Conservation (phyloP, 1,139 yeast species). For the Debaryomyces sp. region DNA sequence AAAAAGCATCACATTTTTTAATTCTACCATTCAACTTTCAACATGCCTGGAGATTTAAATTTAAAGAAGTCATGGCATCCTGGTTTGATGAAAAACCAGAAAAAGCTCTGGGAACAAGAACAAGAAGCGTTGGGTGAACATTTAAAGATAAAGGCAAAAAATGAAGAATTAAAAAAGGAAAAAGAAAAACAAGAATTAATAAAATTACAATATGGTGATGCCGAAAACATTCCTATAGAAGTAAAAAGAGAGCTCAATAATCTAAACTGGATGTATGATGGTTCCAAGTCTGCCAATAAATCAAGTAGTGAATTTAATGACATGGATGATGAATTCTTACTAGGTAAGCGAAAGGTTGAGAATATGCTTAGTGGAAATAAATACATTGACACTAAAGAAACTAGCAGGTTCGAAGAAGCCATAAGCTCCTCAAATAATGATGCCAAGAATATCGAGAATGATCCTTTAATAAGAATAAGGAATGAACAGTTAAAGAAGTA, state of each 20-base stretch:
- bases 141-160: constrained; percentile 63
- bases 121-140: constrained; percentile 76
- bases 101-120: constrained; percentile 83
- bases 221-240: constrained; percentile 32
- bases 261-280: constrained; percentile 88
- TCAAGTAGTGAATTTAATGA: constrained; percentile 32
- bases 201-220: constrained; percentile 51
- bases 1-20: not conserved
- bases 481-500: constrained; percentile 37
- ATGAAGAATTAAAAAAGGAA: constrained; percentile 66
- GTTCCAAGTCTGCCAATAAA: constrained; percentile 19
- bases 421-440: constrained; percentile 16
- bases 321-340: constrained; percentile 35
- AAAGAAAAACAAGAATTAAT: constrained; percentile 62
- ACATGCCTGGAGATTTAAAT: constrained; percentile 79
- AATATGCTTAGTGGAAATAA: constrained; percentile 29
- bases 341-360: constrained; percentile 39
- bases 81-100: constrained; percentile 79
- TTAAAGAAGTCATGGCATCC: constrained; percentile 97
- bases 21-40: not conserved
- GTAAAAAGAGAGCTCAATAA: constrained; percentile 52
- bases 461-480: constrained; percentile 57
- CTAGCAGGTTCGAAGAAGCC: constrained; percentile 18
- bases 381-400: constrained; percentile 14
- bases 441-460: constrained; percentile 36